Percentiles rank a stretch among this genome's conserved stretches.
Evolutionary conservation across 352 stramenopile species (phyloP).

Genomic region (Paralagenidium karlingii): DNA sequence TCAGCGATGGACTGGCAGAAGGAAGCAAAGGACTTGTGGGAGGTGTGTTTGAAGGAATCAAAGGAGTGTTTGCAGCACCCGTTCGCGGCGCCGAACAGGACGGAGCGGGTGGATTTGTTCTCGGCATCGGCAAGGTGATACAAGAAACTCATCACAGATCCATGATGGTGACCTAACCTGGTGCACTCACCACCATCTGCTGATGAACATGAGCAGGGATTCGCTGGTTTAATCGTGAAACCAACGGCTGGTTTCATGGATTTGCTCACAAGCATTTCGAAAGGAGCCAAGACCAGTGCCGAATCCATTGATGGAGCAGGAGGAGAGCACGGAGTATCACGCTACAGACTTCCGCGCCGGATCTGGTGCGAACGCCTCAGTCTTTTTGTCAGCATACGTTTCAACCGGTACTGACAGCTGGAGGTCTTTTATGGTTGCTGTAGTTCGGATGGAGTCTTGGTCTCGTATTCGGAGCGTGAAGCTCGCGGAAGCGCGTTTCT

Average conservation of each 20-base stretch:
- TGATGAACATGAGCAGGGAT: too few species aligned
- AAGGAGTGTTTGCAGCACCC: slow-evolving; percentile 62
- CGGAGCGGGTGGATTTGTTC: slow-evolving; percentile 64
- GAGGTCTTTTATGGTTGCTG: slow-evolving; percentile 2
- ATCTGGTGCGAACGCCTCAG: slow-evolving; percentile 41
- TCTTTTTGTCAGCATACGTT: neutral
- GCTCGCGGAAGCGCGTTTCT: slow-evolving; percentile 61
- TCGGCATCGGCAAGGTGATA: slow-evolving; percentile 75
- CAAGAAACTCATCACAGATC: too few species aligned
- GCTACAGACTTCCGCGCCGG: slow-evolving; percentile 51
- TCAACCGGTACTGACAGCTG: neutral
- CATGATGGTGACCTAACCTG: neutral
- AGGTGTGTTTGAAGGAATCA: slow-evolving; percentile 73
- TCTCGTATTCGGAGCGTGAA: slow-evolving; percentile 74
- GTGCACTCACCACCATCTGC: neutral
- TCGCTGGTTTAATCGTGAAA: slow-evolving; percentile 74
- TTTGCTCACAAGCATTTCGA: slow-evolving; percentile 65
- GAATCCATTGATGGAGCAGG: slow-evolving; percentile 61
- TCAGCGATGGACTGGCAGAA: slow-evolving; percentile 72
- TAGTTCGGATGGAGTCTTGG: slow-evolving; percentile 64
- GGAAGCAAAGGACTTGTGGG: slow-evolving; percentile 65
- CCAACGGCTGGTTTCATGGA: slow-evolving; percentile 72
- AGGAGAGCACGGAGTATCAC: slow-evolving; percentile 32
- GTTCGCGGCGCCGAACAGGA: slow-evolving; percentile 65
- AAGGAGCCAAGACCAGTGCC: slow-evolving; percentile 70